Evolutionary conservation across 768 basidiomycete species (phyloP), one percentile per base, ranked within the genome.

Genomic region (Phallus indusiatus): DNA sequence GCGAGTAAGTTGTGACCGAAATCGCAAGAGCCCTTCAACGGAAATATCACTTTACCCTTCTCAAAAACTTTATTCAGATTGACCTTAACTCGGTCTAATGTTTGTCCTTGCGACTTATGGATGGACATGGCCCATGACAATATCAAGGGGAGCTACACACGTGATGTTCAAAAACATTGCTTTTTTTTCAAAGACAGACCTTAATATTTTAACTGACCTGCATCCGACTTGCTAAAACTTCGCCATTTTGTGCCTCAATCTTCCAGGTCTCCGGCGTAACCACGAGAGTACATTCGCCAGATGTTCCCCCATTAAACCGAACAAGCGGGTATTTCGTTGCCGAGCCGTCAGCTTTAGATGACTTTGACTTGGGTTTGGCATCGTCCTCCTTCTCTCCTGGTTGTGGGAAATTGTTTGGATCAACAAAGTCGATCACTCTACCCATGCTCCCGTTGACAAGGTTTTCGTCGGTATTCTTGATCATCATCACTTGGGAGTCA

Each of bases 91-190:
- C 92, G 83, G 22, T 94, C 88, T 10, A 99, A 76, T 0, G 96
- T 98, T 70, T 98, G 96, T 10, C 96, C 96, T 70, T 99, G 96
- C 11, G 89, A 90, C 69, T 99, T 99, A 71, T 99, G 96, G 62
- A 98, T 98, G 51, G 88, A 90, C 91, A 97, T 95, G 0, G 95
- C 94, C 95, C 94, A 98, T 0, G 94, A 81, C 42, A 95, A 77
- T 60, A 96, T 94, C 22, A 97, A 69, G 0, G 91, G 92, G 1
- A 95, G 70, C 90, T 94, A 64, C 10, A 9, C 54, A 24, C 12
- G n/a, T 12, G 12, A 42, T 14, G n/a, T 12, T 14, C 11, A 35
- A 17, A n/a, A 33, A 49, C 48, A n/a, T 59, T 48, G 42, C 20
- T 60, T 47, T 17, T 49, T 18, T 33, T 2, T 47, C 56, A 51